phyloP scores from a whole-genome alignment of 108 stramenopile species.

The Pinguiococcus pyrenoidosus region DNA sequence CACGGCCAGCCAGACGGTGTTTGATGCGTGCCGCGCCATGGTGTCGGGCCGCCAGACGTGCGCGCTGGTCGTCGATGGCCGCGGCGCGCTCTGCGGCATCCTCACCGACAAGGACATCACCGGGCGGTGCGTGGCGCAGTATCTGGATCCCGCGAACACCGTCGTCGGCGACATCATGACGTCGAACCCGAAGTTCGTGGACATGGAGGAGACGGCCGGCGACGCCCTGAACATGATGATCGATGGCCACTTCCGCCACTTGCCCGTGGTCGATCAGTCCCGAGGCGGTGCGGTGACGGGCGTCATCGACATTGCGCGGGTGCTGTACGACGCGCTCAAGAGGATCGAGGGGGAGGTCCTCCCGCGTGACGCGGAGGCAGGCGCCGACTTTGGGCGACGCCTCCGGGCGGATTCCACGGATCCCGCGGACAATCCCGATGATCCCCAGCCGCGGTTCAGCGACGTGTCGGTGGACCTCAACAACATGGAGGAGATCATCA shows the following conservation, averaged over 20 bases:
- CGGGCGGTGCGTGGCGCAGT: slow-evolving; percentile 62
- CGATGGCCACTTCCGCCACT: slow-evolving; percentile 75
- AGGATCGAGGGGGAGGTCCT: slow-evolving; percentile 61
- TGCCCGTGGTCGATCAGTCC: slow-evolving; percentile 68
- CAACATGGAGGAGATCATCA: too few relatives aligned
- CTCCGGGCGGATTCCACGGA: too few relatives aligned
- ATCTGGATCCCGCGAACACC: slow-evolving; percentile 52
- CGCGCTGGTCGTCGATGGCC: not conserved
- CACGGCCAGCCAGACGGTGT: not conserved
- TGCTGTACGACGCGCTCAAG: slow-evolving; percentile 80
- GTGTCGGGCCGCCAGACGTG: not conserved
- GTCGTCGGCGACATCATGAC: slow-evolving; percentile 68
- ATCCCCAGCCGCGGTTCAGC: not conserved
- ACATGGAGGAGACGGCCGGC: slow-evolving; percentile 55
- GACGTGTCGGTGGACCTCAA: slow-evolving; percentile 29
- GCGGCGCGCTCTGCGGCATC: slow-evolving; percentile 20
- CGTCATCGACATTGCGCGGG: slow-evolving; percentile 81
- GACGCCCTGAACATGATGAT: slow-evolving; percentile 79
- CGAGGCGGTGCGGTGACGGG: slow-evolving; percentile 72
- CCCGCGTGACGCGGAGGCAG: too few relatives aligned
- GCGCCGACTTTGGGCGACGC: slow-evolving; percentile 35
- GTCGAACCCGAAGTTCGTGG: slow-evolving; percentile 65
- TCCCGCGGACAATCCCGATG: not conserved
- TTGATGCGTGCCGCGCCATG: not conserved
- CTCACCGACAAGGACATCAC: slow-evolving; percentile 36